phyloP scores from a whole-genome alignment of 73 alveolate genomes.

The Tetrahymena malaccensis region DNA sequence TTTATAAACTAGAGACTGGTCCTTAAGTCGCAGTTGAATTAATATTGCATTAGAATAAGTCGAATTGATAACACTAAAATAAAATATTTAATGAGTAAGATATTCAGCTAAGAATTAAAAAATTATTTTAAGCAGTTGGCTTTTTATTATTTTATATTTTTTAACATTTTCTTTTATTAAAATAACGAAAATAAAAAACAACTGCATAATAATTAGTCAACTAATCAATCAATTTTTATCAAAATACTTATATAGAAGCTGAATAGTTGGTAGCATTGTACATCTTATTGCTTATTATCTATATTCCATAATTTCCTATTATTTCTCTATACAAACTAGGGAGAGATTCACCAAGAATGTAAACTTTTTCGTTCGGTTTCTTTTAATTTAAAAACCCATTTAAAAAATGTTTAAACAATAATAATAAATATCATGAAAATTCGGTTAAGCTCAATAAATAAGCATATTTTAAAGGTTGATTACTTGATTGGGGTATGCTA shows the following conservation, averaged over 20 bases:
- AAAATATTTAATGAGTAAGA: neutral
- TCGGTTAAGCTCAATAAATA: neutral
- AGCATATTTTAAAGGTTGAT: neutral
- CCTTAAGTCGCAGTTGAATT: neutral
- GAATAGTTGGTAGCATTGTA: neutral
- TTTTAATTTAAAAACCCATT: neutral
- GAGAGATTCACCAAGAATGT: neutral
- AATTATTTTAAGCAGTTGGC: neutral
- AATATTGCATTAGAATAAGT: neutral
- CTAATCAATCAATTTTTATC: too few relatives aligned
- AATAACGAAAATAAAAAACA: neutral
- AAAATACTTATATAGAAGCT: neutral
- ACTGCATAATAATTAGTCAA: too few relatives aligned
- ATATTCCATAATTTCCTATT: neutral
- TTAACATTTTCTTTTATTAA: neutral
- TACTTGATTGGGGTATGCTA: neutral
- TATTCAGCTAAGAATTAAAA: neutral
- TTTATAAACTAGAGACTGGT: neutral
- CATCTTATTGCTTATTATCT: neutral
- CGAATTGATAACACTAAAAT: neutral
- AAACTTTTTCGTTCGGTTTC: neutral
- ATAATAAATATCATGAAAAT: neutral
- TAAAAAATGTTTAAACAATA: neutral
- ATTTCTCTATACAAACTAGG: neutral
- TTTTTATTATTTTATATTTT: too few relatives aligned